These are phyloP conservation scores for Cenchrus purpureus DNA, from an alignment of 176 grass and related monocot species.

Conservation along the genomic window DNA sequence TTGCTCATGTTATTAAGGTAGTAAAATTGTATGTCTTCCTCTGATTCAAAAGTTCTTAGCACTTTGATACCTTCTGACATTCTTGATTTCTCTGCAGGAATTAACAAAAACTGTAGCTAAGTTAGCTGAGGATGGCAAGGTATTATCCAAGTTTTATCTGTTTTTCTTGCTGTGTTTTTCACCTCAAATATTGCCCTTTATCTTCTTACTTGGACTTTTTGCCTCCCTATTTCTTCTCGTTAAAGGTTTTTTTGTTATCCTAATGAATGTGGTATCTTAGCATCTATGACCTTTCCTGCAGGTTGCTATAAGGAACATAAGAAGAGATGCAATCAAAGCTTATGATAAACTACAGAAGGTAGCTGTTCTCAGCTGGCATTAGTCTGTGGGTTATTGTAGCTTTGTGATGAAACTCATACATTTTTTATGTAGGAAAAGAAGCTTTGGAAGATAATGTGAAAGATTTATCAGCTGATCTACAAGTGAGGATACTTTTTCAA, in stretches of 20 bases:
- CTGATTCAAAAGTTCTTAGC: not conserved
- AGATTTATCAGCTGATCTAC: constrained; percentile 93
- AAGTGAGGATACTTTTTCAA: constrained; percentile 54
- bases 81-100: constrained; percentile 62
- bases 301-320: constrained; percentile 91
- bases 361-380: constrained; percentile 39
- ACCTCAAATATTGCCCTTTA: constrained; percentile 1
- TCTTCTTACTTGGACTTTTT: not conserved
- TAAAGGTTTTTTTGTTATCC: not conserved
- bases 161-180: constrained; percentile 11
- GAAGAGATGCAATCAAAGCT: constrained; percentile 91
- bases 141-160: constrained; percentile 35
- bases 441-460: constrained; percentile 97
- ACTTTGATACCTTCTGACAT: constrained; percentile 24
- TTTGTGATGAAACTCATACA: constrained; percentile 26
- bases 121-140: constrained; percentile 96
- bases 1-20: not conserved
- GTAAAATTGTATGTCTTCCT: not conserved
- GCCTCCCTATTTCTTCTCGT: not conserved
- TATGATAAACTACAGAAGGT: constrained; percentile 99
- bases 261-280: not conserved
- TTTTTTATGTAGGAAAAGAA: constrained; percentile 83
- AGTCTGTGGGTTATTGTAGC: constrained; percentile 5
- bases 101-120: constrained; percentile 81
- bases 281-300: constrained; percentile 37